Evolutionary conservation across 1,284 basidiomycete species (phyloP), one percentile per base, ranked within the genome.

Genomic region (Coniferiporia sulphurascens): DNA sequence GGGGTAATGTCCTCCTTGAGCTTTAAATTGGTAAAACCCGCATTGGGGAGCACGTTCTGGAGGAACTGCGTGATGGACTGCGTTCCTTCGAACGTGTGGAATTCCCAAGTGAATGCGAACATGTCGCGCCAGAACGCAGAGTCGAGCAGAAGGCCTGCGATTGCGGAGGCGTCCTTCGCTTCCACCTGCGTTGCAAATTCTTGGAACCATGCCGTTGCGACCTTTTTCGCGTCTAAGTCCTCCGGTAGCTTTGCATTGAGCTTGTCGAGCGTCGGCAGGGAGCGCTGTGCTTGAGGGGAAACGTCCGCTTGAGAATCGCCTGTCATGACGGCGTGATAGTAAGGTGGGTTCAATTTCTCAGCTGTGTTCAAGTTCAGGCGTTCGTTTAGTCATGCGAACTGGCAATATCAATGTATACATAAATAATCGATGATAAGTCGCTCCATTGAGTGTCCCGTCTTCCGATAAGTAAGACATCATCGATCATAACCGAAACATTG

Each of bases 81-180:
- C 12, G 62, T 57, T 27, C 80, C 78, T 56, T 77, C 74, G 70
- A 87, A 82, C 0, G 85, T 86, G 54, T 85, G 81, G 66, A 87
- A 80, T 64, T 84, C 79, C 83, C 83, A 87, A 10, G 85, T 85
- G 45, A 86, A 72, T 0, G 82, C 74, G 38, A 86, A 76, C 63
- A 84, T 76, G 68, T 87, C 86, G 50, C 83, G 75, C 83, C 81
- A 85, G 69, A 75, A 77, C 4, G 77, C 76, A 56, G 82, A 76
- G 1, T 73, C 71, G 21, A 76, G 67, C 60, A 84, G 73, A 56
- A 79, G 72, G 19, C 68, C 60, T 17, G 71, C 64, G 49, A 80
- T 62, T 10, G 67, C 72, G 19, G 73, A 66, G 45, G 73, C 69
- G 59, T 84, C 68, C 60, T 68, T 67, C 0, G 70, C 63, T 45